phyloP scores from a whole-genome alignment of 768 basidiomycete species.

The Leucosporidium yakuticum region DNA sequence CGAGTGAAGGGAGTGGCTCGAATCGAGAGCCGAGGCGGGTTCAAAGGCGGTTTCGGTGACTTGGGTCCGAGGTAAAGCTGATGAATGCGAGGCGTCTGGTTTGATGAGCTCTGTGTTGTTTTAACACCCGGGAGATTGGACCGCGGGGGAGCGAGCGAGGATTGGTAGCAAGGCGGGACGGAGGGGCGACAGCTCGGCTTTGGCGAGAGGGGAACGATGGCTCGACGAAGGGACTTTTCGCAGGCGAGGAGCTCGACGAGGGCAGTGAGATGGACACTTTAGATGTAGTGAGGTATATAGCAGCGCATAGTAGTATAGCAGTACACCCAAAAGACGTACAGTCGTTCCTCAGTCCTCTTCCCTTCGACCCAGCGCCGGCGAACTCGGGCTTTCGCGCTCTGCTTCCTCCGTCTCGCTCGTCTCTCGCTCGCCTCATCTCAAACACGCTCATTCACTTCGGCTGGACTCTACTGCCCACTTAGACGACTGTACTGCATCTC shows the following conservation, averaged over 20 bases:
- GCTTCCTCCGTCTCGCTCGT: background rate
- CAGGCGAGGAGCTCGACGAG: background rate
- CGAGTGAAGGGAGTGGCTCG: background rate
- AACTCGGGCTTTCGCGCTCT: background rate
- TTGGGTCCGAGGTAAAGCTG: too few relatives aligned
- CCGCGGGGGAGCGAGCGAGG: background rate
- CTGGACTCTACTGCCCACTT: too few relatives aligned
- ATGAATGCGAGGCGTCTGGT: background rate
- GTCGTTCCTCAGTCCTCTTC: too few relatives aligned
- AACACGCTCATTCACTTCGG: too few relatives aligned
- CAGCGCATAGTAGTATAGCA: too few relatives aligned
- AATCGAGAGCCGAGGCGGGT: background rate
- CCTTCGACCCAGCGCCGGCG: too few relatives aligned
- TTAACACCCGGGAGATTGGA: background rate
- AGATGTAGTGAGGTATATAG: too few relatives aligned
- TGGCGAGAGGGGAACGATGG: background rate
- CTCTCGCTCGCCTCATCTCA: too few relatives aligned
- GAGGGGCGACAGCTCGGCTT: background rate
- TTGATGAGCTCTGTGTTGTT: slow-evolving; percentile 1
- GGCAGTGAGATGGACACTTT: background rate
- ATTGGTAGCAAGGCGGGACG: background rate
- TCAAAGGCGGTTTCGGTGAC: background rate
- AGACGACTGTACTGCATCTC: too few relatives aligned
- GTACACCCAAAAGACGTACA: too few relatives aligned
- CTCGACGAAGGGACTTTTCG: background rate